Conservation (phyloP, 345 rosid genomes). For the Viola odorata region DNA sequence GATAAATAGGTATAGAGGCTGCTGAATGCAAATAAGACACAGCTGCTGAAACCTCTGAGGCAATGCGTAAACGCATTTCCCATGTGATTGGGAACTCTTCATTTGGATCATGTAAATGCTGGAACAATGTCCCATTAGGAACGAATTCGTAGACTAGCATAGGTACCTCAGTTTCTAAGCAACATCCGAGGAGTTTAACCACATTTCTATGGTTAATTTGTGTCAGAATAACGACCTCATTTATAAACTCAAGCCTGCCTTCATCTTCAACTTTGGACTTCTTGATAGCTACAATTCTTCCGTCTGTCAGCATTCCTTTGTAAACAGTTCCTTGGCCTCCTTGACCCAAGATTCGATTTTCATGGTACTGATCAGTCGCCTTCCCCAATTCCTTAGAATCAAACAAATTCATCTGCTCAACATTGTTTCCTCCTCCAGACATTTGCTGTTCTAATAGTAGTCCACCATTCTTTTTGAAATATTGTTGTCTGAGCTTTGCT, state of each 20-base stretch:
- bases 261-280: background rate
- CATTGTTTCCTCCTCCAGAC: background rate
- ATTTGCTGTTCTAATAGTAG: background rate
- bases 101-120: background rate
- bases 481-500: too few relatives aligned
- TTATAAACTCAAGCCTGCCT: background rate
- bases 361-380: background rate
- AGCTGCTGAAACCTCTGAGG: background rate
- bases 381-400: background rate
- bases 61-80: background rate
- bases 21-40: background rate
- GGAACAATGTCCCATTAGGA: background rate
- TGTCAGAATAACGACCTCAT: background rate
- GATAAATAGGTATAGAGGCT: background rate
- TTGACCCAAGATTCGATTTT: background rate
- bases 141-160: background rate
- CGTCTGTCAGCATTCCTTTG: background rate
- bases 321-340: background rate
- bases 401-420: background rate
- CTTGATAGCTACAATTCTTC: background rate
- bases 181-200: background rate
- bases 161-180: background rate
- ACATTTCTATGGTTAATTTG: background rate
- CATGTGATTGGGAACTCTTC: background rate
- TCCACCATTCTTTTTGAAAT: constrained; percentile 6